Evolutionary conservation across 768 basidiomycete species (phyloP).

Genomic region (Russula virescens): DNA sequence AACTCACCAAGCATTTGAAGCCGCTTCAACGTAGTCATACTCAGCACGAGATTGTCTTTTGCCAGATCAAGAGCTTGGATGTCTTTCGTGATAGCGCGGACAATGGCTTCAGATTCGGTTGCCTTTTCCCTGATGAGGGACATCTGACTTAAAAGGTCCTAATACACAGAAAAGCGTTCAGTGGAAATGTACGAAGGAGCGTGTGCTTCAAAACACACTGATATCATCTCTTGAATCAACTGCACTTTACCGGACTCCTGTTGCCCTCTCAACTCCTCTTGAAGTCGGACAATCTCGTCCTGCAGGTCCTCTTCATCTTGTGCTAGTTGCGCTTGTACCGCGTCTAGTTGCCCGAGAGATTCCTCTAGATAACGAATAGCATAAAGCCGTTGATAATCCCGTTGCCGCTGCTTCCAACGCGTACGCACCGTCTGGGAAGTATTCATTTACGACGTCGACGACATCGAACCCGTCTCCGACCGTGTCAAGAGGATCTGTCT

Average conservation of each 20-base stretch:
- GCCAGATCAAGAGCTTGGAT: slow-evolving; percentile 92
- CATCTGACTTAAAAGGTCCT: slow-evolving; percentile 95
- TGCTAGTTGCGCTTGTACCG: slow-evolving; percentile 60
- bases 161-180: slow-evolving; percentile 1
- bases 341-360: slow-evolving; percentile 65
- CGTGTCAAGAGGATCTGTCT: slow-evolving; percentile 52
- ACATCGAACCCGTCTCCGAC: slow-evolving; percentile 54
- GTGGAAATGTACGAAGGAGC: not conserved
- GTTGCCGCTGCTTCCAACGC: not conserved
- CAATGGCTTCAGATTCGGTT: slow-evolving; percentile 94
- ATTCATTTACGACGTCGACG: slow-evolving; percentile 50
- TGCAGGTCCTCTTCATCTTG: slow-evolving; percentile 67
- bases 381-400: not conserved
- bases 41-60: slow-evolving; percentile 85
- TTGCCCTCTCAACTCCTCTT: slow-evolving; percentile 59
- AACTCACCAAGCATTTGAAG: slow-evolving; percentile 88
- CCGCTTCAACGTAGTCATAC: slow-evolving; percentile 85
- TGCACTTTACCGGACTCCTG: slow-evolving; percentile 90
- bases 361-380: slow-evolving; percentile 46
- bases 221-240: slow-evolving; percentile 93
- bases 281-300: slow-evolving; percentile 63
- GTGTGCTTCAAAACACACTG: slow-evolving; percentile 44
- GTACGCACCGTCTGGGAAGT: slow-evolving; percentile 73
- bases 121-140: slow-evolving; percentile 95
- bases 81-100: slow-evolving; percentile 91